phyloP scores from a whole-genome alignment of 106 monocot genomes.

The Apostasia ramifera region DNA sequence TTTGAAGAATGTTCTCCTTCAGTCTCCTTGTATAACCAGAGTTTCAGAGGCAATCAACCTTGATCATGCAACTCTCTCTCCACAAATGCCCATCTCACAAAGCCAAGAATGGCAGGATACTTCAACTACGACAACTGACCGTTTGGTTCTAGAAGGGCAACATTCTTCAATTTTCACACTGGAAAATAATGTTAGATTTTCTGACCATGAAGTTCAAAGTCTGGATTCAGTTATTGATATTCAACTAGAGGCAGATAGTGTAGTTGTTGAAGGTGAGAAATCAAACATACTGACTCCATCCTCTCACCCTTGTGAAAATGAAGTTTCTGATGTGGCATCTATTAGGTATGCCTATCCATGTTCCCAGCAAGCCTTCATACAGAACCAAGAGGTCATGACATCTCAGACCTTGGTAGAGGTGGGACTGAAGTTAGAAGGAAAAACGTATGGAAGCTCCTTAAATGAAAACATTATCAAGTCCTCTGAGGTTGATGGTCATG shows the following conservation, averaged over 20 bases:
- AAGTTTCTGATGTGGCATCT: background rate
- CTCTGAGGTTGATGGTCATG: no score
- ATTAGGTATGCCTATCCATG: background rate
- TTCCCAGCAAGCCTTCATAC: background rate
- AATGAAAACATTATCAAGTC: no score
- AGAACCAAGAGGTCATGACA: background rate
- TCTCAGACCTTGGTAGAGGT: background rate
- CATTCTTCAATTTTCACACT: background rate
- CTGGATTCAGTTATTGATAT: background rate
- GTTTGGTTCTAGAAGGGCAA: background rate
- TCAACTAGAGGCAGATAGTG: background rate
- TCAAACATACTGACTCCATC: background rate
- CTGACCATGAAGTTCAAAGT: conserved; percentile 1
- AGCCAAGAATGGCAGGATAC: background rate
- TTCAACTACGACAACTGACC: conserved; percentile 2
- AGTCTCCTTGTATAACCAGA: background rate
- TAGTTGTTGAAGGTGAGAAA: background rate
- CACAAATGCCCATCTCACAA: background rate
- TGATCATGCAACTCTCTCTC: background rate
- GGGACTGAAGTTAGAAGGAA: background rate
- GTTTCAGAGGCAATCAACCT: conserved; percentile 3
- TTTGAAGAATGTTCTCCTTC: background rate
- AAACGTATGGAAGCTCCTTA: background rate
- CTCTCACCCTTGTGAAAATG: background rate
- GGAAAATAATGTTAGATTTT: background rate